Conservation (phyloP, 768 basidiomycete genomes). For the Neoboletus brunneissimus region DNA sequence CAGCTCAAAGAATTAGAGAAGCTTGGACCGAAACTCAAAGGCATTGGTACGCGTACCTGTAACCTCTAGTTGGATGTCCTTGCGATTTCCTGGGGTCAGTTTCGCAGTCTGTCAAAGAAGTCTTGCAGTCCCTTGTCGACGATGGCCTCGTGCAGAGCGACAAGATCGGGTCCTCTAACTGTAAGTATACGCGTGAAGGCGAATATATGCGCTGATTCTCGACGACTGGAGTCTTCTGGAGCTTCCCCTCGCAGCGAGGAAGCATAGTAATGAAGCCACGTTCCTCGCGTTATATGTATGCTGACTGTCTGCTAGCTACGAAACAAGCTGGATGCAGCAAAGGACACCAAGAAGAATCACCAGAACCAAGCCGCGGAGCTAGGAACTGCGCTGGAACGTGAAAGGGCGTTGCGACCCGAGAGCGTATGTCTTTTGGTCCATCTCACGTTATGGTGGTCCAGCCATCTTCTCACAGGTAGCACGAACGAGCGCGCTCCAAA, state of each 20-base stretch:
- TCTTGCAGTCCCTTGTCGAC: conserved; percentile 81
- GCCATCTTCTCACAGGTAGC: conserved; percentile 42
- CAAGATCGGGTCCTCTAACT: conserved; percentile 94
- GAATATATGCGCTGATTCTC: conserved; percentile 24
- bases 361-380: conserved; percentile 52
- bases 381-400: conserved; percentile 44
- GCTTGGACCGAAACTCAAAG: conserved; percentile 82
- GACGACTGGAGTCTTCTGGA: conserved; percentile 77
- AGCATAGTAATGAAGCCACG: conserved; percentile 50
- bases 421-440: conserved; percentile 41
- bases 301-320: conserved; percentile 45
- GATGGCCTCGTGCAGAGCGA: conserved; percentile 84
- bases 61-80: neutral
- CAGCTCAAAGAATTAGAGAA: conserved; percentile 93
- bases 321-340: conserved; percentile 48
- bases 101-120: conserved; percentile 89
- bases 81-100: conserved; percentile 42
- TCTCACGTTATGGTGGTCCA: neutral
- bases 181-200: conserved; percentile 44
- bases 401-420: conserved; percentile 52
- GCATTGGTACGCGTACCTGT: conserved; percentile 59
- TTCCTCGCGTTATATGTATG: neutral
- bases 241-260: conserved; percentile 88
- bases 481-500: conserved; percentile 52
- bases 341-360: conserved; percentile 43